Percentiles rank a stretch among this genome's conserved stretches.
Evolutionary conservation across 2,329 filamentous ascomycete species (phyloP).

Genomic region (Talaromyces sp.): DNA sequence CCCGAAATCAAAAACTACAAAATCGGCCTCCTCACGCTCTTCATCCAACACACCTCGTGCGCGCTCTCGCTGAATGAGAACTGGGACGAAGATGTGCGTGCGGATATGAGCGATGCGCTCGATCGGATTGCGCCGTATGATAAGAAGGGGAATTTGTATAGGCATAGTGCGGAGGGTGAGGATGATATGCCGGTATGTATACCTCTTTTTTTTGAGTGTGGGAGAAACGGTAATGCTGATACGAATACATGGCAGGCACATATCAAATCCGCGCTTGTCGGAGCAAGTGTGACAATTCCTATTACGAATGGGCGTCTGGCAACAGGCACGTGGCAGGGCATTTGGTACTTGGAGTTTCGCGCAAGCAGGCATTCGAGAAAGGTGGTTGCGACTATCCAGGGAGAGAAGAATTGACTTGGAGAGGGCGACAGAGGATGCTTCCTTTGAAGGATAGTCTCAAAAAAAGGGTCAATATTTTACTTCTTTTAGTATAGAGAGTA

Average conservation of each 20-base stretch:
- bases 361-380: slow-evolving; percentile 68
- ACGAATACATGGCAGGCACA: slow-evolving; percentile 61
- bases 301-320: slow-evolving; percentile 79
- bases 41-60: slow-evolving; percentile 92
- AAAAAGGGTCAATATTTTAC: not conserved
- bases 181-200: slow-evolving; percentile 82
- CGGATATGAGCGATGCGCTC: slow-evolving; percentile 89
- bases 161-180: slow-evolving; percentile 77
- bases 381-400: slow-evolving; percentile 90
- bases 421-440: not conserved
- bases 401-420: slow-evolving; percentile 54
- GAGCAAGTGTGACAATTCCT: slow-evolving; percentile 83
- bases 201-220: no score
- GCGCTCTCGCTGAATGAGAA: slow-evolving; percentile 93
- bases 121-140: slow-evolving; percentile 87
- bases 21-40: slow-evolving; percentile 79
- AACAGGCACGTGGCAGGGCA: slow-evolving; percentile 61
- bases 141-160: slow-evolving; percentile 68
- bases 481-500: not conserved
- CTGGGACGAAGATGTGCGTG: slow-evolving; percentile 75
- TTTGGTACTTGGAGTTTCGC: slow-evolving; percentile 93
- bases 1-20: slow-evolving; percentile 82
- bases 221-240: not conserved
- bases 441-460: not conserved
- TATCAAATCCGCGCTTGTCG: slow-evolving; percentile 84